A percentile compares a stretch with the other conserved stretches of the same genome.
Conservation (phyloP, 352 stramenopile genomes). For the Phytophthora pistaciae region DNA sequence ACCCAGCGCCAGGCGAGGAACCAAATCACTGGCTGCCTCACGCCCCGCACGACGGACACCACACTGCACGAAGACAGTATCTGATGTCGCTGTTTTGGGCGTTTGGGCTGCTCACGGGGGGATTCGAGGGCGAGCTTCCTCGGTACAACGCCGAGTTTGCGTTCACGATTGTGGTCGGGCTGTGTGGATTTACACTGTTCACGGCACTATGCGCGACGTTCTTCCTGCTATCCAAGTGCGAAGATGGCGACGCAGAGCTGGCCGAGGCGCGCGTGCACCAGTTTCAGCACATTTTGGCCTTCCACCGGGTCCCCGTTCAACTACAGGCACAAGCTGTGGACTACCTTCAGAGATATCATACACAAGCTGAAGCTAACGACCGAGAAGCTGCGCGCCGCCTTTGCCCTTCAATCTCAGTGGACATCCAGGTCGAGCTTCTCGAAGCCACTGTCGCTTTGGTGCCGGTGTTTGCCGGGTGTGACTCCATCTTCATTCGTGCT, state of each 20-base stretch:
- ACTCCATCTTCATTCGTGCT: constrained; percentile 66
- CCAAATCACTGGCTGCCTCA: constrained; percentile 61
- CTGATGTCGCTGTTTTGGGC: constrained; percentile 74
- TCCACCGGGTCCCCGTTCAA: constrained; percentile 63
- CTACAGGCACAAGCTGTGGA: constrained; percentile 65
- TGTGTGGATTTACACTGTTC: constrained; percentile 75
- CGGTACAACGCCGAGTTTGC: constrained; percentile 56
- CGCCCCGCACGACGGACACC: constrained; percentile 18
- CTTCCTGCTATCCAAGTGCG: constrained; percentile 80
- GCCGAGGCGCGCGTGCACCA: constrained; percentile 73
- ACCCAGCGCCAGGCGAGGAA: constrained; percentile 25
- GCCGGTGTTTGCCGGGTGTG: constrained; percentile 69
- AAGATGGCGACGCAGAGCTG: constrained; percentile 58
- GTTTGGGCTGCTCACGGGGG: constrained; percentile 66
- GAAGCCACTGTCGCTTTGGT: constrained; percentile 59
- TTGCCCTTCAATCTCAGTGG: constrained; percentile 73
- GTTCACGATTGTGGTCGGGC: constrained; percentile 67
- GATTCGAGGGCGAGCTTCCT: constrained; percentile 69
- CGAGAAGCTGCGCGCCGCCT: constrained; percentile 64
- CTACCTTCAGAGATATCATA: constrained; percentile 77
- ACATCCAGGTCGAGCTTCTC: constrained; percentile 77
- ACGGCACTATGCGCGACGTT: constrained; percentile 80
- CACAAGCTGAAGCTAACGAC: constrained; percentile 67
- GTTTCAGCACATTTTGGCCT: constrained; percentile 72
- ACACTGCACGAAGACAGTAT: constrained; percentile 39